Base-by-base conservation (phyloP, 2,329 filamentous ascomycete species). In the Alternaria solani region DNA sequence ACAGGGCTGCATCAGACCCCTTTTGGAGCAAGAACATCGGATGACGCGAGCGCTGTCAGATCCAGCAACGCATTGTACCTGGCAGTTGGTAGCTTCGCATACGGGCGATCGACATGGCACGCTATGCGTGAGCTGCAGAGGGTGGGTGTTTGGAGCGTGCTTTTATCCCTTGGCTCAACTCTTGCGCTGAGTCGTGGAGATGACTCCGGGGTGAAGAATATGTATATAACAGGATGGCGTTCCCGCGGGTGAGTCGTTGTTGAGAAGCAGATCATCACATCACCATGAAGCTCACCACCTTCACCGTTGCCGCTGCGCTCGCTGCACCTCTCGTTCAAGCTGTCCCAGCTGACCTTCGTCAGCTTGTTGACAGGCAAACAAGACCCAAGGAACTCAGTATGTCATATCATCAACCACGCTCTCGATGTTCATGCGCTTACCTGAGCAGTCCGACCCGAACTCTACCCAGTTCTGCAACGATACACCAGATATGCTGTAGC, bases 401-500 rank as follows among this genome's bases (percentile, higher is more conserved):
- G 44, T 36, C 25, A 25, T 14, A 23, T 16, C 12, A 23, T 16
- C 6, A 30, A 1, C 7, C 2, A 32, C 14, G 23, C 7, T 1
- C 23, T 7, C 25, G 5, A 4, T 25, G 4, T 43, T 12, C 26
- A 20, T 20, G 49, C 7, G 38, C 61, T 59, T 9, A 57, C 39
- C 6, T 1, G 1, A 23, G 4, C 30, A 67, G 65, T 67, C 2
- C 48, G 65, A 2, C 51, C 65, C 1, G 38, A 26, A 14, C 34
- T 62, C 14, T 67, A 57, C 23, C 58, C 63, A 2, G 26, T 57
- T 5, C 48, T 65, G 5, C 63, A 64, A 42, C 53, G 65, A 12
- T 65, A 67, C 46, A 67, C 63, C n/a, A 53, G 61, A 20, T 67
- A 61, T 25, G 61, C 65, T 4, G 63, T 60, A 3, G 65, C 65